Percentiles rank a stretch among this genome's conserved stretches.
Evolutionary conservation across 208 protist genomes (phyloP).

Genomic region (Crithidia bombi): DNA sequence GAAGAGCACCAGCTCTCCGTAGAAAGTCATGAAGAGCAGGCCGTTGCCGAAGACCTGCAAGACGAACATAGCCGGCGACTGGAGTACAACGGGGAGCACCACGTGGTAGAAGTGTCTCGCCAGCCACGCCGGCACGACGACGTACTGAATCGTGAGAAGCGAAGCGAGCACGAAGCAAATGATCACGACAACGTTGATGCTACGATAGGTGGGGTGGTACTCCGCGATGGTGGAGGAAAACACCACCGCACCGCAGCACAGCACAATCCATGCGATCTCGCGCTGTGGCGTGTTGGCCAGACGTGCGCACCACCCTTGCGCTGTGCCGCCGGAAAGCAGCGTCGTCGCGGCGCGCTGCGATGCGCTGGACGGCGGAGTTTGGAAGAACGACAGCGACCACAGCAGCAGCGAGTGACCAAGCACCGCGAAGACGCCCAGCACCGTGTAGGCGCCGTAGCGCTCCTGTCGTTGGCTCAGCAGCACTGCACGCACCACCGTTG

Average conservation of each 20-base stretch:
- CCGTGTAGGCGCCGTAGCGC: constrained; percentile 63
- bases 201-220: constrained; percentile 38
- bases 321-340: neutral
- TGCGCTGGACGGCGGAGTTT: constrained; percentile 17
- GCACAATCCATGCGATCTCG: constrained; percentile 41
- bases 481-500: constrained; percentile 44
- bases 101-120: constrained; percentile 39
- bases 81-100: constrained; percentile 41
- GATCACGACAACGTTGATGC: constrained; percentile 36
- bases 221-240: constrained; percentile 46
- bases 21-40: constrained; percentile 37
- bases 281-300: constrained; percentile 14
- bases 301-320: constrained; percentile 30
- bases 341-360: neutral
- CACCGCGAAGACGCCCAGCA: constrained; percentile 53
- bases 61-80: constrained; percentile 35
- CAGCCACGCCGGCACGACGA: constrained; percentile 26
- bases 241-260: constrained; percentile 43
- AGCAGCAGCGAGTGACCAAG: constrained; percentile 54
- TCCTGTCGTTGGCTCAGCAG: constrained; percentile 28
- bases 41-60: constrained; percentile 59
- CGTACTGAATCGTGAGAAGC: constrained; percentile 27
- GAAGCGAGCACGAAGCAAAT: constrained; percentile 30
- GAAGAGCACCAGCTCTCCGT: constrained; percentile 45
- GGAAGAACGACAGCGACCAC: constrained; percentile 70